Evolutionary conservation across 1,284 basidiomycete species (phyloP).

Genomic region (Ceratobasidium sp.): DNA sequence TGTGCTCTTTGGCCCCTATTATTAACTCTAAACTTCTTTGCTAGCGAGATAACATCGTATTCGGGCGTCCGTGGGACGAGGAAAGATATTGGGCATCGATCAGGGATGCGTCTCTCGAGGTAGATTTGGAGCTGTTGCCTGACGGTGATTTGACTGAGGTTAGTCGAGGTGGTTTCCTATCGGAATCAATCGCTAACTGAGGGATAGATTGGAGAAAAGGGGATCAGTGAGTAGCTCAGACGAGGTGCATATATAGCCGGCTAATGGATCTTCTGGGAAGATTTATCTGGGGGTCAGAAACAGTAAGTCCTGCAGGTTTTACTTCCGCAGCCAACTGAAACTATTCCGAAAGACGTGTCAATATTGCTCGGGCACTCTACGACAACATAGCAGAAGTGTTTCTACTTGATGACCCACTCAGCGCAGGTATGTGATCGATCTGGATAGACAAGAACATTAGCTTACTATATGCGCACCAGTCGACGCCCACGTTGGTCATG

Average conservation of each 20-base stretch:
- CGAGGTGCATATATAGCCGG: not conserved
- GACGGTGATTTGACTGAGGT: constrained; percentile 78
- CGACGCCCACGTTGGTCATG: constrained; percentile 73
- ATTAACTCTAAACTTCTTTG: not conserved
- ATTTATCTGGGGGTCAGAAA: constrained; percentile 62
- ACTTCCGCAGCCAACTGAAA: not conserved
- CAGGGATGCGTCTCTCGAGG: constrained; percentile 64
- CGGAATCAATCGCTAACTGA: constrained; percentile 6
- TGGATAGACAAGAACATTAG: no score
- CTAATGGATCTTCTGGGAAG: constrained; percentile 34
- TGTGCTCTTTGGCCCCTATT: constrained; percentile 40
- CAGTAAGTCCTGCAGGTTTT: constrained; percentile 54
- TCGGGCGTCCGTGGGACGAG: constrained; percentile 72
- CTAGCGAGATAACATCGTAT: constrained; percentile 67
- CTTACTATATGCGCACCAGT: constrained; percentile 53
- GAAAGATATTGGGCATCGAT: constrained; percentile 71
- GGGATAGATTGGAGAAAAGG: constrained; percentile 67
- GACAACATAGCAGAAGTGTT: constrained; percentile 68
- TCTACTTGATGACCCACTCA: constrained; percentile 76
- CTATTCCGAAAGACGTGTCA: constrained; percentile 54
- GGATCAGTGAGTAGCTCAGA: constrained; percentile 54
- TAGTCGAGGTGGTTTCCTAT: constrained; percentile 41
- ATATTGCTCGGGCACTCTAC: constrained; percentile 77
- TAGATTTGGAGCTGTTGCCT: constrained; percentile 73
- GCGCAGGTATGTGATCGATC: constrained; percentile 66